Percentiles rank a stretch among this genome's conserved stretches.
phyloP scores from a whole-genome alignment of 768 basidiomycete species.

The Tylopilus intermedius region DNA sequence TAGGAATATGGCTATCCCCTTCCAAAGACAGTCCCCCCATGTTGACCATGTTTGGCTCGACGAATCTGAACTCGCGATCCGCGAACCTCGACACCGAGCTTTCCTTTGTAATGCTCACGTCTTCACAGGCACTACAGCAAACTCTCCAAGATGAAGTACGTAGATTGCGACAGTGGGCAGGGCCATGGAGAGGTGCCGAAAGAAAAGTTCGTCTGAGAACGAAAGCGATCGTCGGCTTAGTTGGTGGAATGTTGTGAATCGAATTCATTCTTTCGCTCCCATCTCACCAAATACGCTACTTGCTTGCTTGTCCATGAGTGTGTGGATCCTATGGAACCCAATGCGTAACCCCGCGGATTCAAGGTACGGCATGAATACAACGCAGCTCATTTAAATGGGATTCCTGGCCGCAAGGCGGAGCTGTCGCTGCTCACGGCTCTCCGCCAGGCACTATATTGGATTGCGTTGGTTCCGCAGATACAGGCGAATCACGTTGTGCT shows the following conservation, averaged over 20 bases:
- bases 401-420: not conserved
- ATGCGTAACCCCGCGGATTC: not conserved
- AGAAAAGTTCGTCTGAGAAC: constrained; percentile 61
- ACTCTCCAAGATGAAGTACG: constrained; percentile 52
- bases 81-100: constrained; percentile 88
- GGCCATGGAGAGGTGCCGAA: constrained; percentile 54
- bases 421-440: constrained; percentile 7
- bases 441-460: not conserved
- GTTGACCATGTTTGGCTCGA: constrained; percentile 88
- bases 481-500: not conserved
- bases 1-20: constrained; percentile 85
- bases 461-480: constrained; percentile 4
- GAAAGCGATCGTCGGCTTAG: constrained; percentile 54
- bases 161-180: constrained; percentile 44
- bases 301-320: not conserved
- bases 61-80: constrained; percentile 90
- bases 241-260: constrained; percentile 64
- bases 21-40: constrained; percentile 46
- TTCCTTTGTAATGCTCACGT: constrained; percentile 77
- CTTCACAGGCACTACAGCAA: constrained; percentile 46
- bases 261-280: not conserved
- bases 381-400: not conserved
- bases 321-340: not conserved
- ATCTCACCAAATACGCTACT: constrained; percentile 5
- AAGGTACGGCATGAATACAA: not conserved